Conservation (phyloP, 2,329 filamentous ascomycete species). For the Tolypocladium inflatum region DNA sequence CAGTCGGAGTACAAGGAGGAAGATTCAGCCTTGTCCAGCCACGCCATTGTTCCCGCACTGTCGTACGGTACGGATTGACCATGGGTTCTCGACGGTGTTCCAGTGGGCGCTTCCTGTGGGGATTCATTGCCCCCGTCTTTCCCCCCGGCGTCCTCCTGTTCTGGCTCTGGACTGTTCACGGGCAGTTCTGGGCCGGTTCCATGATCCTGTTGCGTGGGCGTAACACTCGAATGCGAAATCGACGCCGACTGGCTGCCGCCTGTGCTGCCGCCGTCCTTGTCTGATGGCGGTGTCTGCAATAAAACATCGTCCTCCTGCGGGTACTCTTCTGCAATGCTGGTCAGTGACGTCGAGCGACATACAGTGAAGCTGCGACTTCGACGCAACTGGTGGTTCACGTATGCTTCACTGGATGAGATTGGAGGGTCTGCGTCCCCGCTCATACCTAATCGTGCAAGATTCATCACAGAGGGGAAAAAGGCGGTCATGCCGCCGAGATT, state of each 20-base stretch:
- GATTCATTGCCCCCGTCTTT: background rate
- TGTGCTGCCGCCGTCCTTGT: background rate
- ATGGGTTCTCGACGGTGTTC: background rate
- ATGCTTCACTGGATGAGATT: background rate
- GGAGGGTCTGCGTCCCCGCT: background rate
- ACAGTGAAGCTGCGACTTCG: background rate
- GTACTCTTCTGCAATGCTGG: background rate
- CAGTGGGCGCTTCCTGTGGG: no score
- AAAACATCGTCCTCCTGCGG: background rate
- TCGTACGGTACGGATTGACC: background rate
- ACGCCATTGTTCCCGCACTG: background rate
- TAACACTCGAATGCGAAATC: background rate
- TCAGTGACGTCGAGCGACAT: background rate
- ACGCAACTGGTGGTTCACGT: background rate
- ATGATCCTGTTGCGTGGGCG: background rate
- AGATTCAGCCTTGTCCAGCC: slow-evolving; percentile 5
- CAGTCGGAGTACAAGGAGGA: slow-evolving; percentile 14
- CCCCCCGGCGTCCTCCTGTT: background rate
- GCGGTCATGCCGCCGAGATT: slow-evolving; percentile 16
- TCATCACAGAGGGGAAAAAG: slow-evolving; percentile 15
- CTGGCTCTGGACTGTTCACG: background rate
- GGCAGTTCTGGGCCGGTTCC: background rate
- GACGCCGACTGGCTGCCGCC: background rate
- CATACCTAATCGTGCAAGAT: slow-evolving; percentile 5
- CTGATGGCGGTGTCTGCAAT: background rate